Percentiles rank a stretch among this genome's conserved stretches.
These are phyloP conservation scores for Phytophthora ramorum DNA, from an alignment of 352 stramenopile genomes.

Conservation along the genomic window DNA sequence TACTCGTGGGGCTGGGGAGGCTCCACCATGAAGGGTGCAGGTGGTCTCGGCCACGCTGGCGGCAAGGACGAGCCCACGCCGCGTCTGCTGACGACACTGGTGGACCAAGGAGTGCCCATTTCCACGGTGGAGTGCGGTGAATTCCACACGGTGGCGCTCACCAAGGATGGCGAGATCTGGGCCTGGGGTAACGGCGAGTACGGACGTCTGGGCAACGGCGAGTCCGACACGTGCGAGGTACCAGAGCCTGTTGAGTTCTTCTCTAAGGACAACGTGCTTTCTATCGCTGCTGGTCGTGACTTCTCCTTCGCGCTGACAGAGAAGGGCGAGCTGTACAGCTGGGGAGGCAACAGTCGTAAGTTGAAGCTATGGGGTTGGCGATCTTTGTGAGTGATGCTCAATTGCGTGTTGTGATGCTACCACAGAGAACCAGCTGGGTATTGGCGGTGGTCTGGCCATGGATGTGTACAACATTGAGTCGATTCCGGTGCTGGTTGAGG, in stretches of 20 bases:
- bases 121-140: conserved; percentile 80
- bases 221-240: conserved; percentile 81
- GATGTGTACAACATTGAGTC: conserved; percentile 95
- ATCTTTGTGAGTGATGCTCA: conserved; percentile 10
- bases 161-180: conserved; percentile 91
- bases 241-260: conserved; percentile 90
- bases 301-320: conserved; percentile 91
- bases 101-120: conserved; percentile 85
- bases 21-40: conserved; percentile 83
- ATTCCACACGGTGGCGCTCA: conserved; percentile 91
- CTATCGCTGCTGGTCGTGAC: conserved; percentile 85
- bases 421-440: conserved; percentile 89
- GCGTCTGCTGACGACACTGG: conserved; percentile 69
- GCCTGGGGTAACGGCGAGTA: conserved; percentile 94
- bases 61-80: conserved; percentile 80
- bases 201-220: conserved; percentile 91
- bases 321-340: conserved; percentile 88
- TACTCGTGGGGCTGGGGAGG: conserved; percentile 93
- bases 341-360: conserved; percentile 93
- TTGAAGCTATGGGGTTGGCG: conserved; percentile 15
- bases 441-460: conserved; percentile 90
- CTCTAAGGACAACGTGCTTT: conserved; percentile 66
- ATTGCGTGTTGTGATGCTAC: conserved; percentile 4
- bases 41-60: conserved; percentile 75
- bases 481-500: conserved; percentile 88